Base-by-base conservation (phyloP, 805 yeast species). In the Candida jianshihensis region DNA sequence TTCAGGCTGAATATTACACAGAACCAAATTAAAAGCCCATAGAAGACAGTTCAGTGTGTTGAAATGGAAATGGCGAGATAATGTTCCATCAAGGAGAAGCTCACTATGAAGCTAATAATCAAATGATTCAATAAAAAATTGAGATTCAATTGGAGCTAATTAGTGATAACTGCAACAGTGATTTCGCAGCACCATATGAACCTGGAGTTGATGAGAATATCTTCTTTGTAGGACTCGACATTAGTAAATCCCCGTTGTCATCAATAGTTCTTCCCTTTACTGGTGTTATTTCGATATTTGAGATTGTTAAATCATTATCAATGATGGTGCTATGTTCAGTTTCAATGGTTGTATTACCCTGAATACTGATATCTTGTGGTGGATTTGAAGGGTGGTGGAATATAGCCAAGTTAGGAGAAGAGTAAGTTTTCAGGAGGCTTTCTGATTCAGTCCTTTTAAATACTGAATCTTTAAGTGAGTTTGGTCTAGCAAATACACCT, bases 141-240 rank as follows among this genome's bases (percentile, higher is more conserved):
- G 24, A 21, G 24, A n/a, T 14, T 37, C 16, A 44, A 32, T 39
- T 40, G 13, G 64, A 56, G 9, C 46, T 40, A 38, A 44, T 43
- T 35, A 63, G 56, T 5, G 71, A 66, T 40, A 68, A 38, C 40
- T 66, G 71, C 20, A 68, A 39, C 36, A 68, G 45, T 18, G 70
- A 66, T 36, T 62, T 58, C 10, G 73, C 73, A 20, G 73, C 73
- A 26, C 71, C 72, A 37, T 66, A 67, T 1, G 71, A 64, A 4
- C 70, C 65, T 7, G 73, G 73, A 3, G 73, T 68, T 4, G 69
- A 57, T 41, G 63, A 46, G 14, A 40, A 44, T 7, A 40, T 7
- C 20, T 59, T 42, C 44, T 61, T 62, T 1, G 66, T 61, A 32
- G 71, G 70, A 20, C 66, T 58, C 6, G 63, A 56, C 48, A 60